phyloP scores from a whole-genome alignment of 2,329 filamentous ascomycete genomes.

The Exserohilum rostratum region DNA sequence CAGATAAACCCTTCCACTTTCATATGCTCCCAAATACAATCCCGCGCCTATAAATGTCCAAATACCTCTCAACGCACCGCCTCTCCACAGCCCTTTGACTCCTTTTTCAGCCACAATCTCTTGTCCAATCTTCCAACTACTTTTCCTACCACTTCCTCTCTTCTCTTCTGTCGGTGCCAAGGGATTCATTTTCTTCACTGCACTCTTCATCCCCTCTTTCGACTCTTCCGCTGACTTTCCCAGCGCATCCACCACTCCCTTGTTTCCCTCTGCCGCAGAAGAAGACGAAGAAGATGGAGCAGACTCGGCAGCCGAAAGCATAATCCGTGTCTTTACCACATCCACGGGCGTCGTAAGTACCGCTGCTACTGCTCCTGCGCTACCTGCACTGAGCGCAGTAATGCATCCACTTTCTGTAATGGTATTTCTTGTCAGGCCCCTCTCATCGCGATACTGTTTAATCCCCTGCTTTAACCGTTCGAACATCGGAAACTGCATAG shows the following conservation, averaged over 20 bases:
- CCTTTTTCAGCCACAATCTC: slow-evolving; percentile 72
- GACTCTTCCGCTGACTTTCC: not conserved
- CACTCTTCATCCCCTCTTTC: not conserved
- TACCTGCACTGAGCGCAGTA: slow-evolving; percentile 74
- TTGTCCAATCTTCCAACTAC: slow-evolving; percentile 64
- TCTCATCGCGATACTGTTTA: slow-evolving; percentile 51
- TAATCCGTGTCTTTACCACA: slow-evolving; percentile 88
- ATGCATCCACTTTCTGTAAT: slow-evolving; percentile 72
- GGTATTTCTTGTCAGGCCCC: slow-evolving; percentile 45
- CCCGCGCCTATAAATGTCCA: slow-evolving; percentile 87
- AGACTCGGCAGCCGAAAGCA: slow-evolving; percentile 63
- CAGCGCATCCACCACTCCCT: not conserved
- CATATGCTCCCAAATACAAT: slow-evolving; percentile 85
- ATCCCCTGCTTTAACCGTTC: slow-evolving; percentile 69
- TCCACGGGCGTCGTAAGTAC: slow-evolving; percentile 87
- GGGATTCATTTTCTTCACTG: not conserved
- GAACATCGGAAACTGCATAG: slow-evolving; percentile 86
- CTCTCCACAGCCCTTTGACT: slow-evolving; percentile 75
- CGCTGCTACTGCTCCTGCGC: slow-evolving; percentile 76
- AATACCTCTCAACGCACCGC: slow-evolving; percentile 71
- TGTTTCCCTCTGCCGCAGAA: not conserved
- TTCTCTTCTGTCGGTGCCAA: too few species aligned
- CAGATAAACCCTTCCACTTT: slow-evolving; percentile 69
- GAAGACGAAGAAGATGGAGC: not conserved
- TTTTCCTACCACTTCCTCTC: slow-evolving; percentile 26